A percentile compares a stretch with the other conserved stretches of the same genome.
These are phyloP conservation scores for Petrea volubilis DNA, from an alignment of 257 asterid genomes.

Conservation along the genomic window DNA sequence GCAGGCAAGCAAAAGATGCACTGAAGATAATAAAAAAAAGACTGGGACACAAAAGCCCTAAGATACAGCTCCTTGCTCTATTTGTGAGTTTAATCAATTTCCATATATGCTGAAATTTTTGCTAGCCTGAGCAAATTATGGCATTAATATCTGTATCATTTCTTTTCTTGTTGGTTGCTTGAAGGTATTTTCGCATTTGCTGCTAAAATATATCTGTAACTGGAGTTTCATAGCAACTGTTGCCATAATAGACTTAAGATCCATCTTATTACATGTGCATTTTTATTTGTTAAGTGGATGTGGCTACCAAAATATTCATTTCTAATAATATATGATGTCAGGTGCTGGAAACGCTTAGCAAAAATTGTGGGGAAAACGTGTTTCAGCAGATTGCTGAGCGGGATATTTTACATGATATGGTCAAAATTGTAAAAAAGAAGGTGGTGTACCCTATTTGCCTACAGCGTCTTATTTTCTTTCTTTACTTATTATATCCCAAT, in stretches of 20 bases:
- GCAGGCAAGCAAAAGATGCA: slow-evolving; percentile 94
- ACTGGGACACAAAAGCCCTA: slow-evolving; percentile 78
- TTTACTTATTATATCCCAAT: background rate
- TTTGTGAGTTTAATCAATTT: slow-evolving; percentile 60
- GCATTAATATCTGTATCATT: background rate
- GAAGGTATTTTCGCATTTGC: background rate
- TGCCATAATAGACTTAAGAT: background rate
- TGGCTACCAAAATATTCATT: background rate
- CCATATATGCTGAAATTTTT: background rate
- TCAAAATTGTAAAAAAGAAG: slow-evolving; percentile 93
- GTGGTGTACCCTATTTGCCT: slow-evolving; percentile 31
- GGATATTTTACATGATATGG: slow-evolving; percentile 91
- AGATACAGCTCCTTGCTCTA: slow-evolving; percentile 85
- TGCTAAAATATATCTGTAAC: background rate
- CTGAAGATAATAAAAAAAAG: slow-evolving; percentile 89
- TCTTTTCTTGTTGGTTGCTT: slow-evolving; percentile 10
- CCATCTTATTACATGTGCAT: background rate
- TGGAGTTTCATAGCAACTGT: too few relatives aligned
- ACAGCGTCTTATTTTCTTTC: background rate
- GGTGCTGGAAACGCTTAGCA: slow-evolving; percentile 96
- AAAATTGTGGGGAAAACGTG: slow-evolving; percentile 90
- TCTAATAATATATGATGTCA: slow-evolving; percentile 35
- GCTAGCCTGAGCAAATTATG: background rate
- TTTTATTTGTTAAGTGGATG: background rate
- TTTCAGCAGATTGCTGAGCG: slow-evolving; percentile 92